Conservation (phyloP, 2,329 filamentous ascomycete species). For the Fusarium goolgardi region DNA sequence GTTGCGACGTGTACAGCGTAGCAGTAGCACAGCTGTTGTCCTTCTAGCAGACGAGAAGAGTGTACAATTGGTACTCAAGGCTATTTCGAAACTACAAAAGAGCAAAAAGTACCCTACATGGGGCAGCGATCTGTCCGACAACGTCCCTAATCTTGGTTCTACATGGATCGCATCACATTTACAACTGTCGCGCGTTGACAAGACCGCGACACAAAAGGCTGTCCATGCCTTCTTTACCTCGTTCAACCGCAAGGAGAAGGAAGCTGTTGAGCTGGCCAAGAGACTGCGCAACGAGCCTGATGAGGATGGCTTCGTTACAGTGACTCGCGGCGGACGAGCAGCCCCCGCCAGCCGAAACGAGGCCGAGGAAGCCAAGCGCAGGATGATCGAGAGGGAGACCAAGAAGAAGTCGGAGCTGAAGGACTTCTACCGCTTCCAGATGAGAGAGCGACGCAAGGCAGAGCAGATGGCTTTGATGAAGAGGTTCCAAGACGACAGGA, state of each 20-base stretch:
- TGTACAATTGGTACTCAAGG: constrained; percentile 80
- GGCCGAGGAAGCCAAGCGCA: constrained; percentile 68
- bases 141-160: constrained; percentile 68
- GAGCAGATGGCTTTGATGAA: constrained; percentile 74
- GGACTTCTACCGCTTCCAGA: constrained; percentile 88
- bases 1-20: constrained; percentile 75
- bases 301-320: constrained; percentile 95
- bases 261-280: constrained; percentile 70
- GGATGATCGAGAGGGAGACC: constrained; percentile 71
- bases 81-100: constrained; percentile 71
- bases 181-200: constrained; percentile 76
- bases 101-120: constrained; percentile 73
- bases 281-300: constrained; percentile 82
- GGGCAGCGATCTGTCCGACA: constrained; percentile 71
- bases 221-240: constrained; percentile 88
- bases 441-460: constrained; percentile 80
- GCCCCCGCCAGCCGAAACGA: constrained; percentile 81
- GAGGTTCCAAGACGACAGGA: constrained; percentile 80
- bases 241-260: constrained; percentile 79
- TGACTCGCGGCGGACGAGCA: constrained; percentile 79
- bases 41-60: constrained; percentile 86
- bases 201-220: constrained; percentile 72
- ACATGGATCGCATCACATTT: constrained; percentile 74
- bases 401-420: constrained; percentile 72
- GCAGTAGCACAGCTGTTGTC: constrained; percentile 83